Base-by-base conservation (phyloP, 2,329 filamentous ascomycete genomes). In the Chalara sp. region DNA sequence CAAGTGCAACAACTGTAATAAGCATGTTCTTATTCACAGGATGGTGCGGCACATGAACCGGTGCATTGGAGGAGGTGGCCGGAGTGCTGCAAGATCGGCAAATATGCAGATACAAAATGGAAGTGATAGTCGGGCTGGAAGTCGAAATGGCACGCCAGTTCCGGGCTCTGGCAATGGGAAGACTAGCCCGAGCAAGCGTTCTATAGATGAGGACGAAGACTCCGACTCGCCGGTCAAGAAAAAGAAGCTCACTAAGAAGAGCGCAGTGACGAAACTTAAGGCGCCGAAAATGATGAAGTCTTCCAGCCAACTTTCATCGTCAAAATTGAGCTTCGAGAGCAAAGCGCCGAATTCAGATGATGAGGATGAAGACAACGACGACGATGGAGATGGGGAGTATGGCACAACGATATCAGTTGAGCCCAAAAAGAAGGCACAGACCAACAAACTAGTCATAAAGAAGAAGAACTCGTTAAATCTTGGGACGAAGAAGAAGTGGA, bases 11-110 rank as follows among this genome's bases (percentile, higher is more conserved):
- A 83, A 83, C 61, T 85, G 81, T 72, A 83, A 82, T 63, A 75
- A 79, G 30, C 83, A 80, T 64, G 80, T 84, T 48, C 73, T 83
- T 51, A 80, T 84, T 47, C 83, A 80, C 49, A 75, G 81, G 40
- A 69, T 85, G 55, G 84, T 83, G 65, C 83, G 83, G 55, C 81
- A 85, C 66, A 84, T 85, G 80, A 79, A 79, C 33, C 82, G 79
- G 13, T 84, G 81, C 63, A 84, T 84, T 54, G 81, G 80, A 42
- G 84, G 83, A 63, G 82, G 79, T 57, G 80, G 81, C 29, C 74
- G 81, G 33, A 82, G 79, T 57, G 80, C 81, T 11, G 82, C 80
- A 54, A 72, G 80, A 51, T 79, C 78, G 6, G 81, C 81, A 8
- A 77, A 80, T 7, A 76, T 80, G 58, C 84, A 83, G 68, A 79